Conservation (phyloP, 768 basidiomycete species). For the Phlegmacium glaucopus region DNA sequence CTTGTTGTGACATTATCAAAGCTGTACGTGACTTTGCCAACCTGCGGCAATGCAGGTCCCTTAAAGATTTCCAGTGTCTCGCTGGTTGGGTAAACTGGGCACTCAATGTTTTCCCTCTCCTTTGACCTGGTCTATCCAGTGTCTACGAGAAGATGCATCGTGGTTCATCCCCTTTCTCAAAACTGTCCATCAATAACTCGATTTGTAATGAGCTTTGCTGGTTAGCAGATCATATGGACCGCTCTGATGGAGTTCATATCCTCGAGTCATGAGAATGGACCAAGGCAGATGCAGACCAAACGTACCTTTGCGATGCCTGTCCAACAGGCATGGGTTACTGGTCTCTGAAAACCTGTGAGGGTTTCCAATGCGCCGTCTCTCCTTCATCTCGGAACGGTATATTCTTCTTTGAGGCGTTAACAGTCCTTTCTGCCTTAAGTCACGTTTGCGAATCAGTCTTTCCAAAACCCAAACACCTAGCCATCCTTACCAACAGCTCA, state of each 20-base stretch:
- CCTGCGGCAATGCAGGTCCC: too few relatives aligned
- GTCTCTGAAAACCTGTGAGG: not conserved
- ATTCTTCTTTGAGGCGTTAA: slow-evolving; percentile 1
- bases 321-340: not conserved
- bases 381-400: not conserved
- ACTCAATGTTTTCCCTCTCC: slow-evolving; percentile 6
- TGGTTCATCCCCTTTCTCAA: not conserved
- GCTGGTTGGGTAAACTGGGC: slow-evolving; percentile 12
- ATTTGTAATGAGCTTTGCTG: not conserved
- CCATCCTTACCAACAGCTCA: slow-evolving; percentile 1
- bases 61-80: slow-evolving; percentile 1
- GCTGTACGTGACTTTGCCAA: too few relatives aligned
- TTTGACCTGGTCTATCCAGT: not conserved
- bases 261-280: not conserved
- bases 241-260: not conserved
- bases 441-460: not conserved
- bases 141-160: slow-evolving; percentile 4
- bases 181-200: not conserved
- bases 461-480: not conserved
- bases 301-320: slow-evolving; percentile 1
- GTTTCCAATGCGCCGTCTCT: not conserved
- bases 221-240: not conserved
- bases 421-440: slow-evolving; percentile 2
- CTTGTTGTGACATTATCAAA: too few relatives aligned
- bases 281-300: not conserved